phyloP scores from a whole-genome alignment of 1,139 yeast species.

The Geotrichum klebahnii region DNA sequence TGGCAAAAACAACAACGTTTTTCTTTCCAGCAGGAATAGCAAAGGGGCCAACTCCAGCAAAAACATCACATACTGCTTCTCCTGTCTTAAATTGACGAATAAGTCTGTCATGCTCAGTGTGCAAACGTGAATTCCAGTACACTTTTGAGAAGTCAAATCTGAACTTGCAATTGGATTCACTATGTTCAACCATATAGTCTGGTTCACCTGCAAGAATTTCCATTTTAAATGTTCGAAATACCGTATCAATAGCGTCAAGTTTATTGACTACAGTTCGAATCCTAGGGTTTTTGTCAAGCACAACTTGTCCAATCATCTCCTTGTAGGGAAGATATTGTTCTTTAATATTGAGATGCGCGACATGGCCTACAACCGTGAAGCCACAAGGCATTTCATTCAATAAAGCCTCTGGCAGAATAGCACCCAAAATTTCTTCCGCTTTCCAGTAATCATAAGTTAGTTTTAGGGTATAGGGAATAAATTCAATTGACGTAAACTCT shows the following conservation, averaged over 20 bases:
- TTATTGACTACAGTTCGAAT: constrained; percentile 93
- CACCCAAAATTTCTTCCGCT: constrained; percentile 73
- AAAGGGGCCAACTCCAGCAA: constrained; percentile 99
- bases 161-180: constrained; percentile 82
- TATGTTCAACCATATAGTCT: constrained; percentile 75
- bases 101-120: constrained; percentile 86
- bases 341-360: constrained; percentile 85
- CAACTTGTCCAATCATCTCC: constrained; percentile 77
- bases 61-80: constrained; percentile 85
- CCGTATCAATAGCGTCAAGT: constrained; percentile 77
- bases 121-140: constrained; percentile 94
- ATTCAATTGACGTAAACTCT: constrained; percentile 45
- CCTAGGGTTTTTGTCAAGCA: constrained; percentile 77
- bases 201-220: constrained; percentile 78
- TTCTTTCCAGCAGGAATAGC: constrained; percentile 94
- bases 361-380: constrained; percentile 90
- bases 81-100: constrained; percentile 53
- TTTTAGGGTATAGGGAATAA: constrained; percentile 53
- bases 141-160: constrained; percentile 87
- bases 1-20: constrained; percentile 74
- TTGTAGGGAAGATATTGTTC: constrained; percentile 84
- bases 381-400: constrained; percentile 80
- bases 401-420: constrained; percentile 70
- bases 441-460: constrained; percentile 81
- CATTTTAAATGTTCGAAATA: constrained; percentile 90